Conservation (phyloP, 1,139 yeast species). For the Eremothecium cymbalariae region DNA sequence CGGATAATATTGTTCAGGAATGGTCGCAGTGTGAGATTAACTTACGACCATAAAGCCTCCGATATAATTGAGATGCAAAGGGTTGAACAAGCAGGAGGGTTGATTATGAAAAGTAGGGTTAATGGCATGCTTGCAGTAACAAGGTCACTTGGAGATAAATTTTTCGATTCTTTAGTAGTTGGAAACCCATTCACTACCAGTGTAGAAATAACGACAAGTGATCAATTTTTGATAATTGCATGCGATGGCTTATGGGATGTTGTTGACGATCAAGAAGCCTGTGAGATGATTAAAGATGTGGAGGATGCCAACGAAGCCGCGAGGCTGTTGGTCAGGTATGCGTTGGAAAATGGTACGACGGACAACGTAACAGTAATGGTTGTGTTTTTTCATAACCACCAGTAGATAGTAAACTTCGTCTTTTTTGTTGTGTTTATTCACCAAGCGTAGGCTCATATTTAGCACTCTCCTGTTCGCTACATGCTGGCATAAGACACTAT, state of each 20-base stretch:
- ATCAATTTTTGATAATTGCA: slow-evolving; percentile 75
- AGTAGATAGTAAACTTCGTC: no score
- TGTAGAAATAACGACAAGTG: slow-evolving; percentile 56
- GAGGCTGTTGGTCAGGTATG: slow-evolving; percentile 58
- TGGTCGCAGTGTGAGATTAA: slow-evolving; percentile 66
- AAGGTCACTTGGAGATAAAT: slow-evolving; percentile 87
- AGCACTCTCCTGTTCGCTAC: no score
- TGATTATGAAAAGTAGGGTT: slow-evolving; percentile 83
- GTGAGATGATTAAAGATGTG: slow-evolving; percentile 52
- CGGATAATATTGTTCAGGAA: slow-evolving; percentile 69
- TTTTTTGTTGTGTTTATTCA: no score
- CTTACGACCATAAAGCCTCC: slow-evolving; percentile 92
- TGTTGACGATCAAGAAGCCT: slow-evolving; percentile 70
- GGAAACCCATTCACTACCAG: slow-evolving; percentile 92
- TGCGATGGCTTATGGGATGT: slow-evolving; percentile 98
- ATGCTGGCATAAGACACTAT: no score
- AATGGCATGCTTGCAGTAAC: slow-evolving; percentile 95
- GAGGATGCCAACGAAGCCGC: slow-evolving; percentile 63
- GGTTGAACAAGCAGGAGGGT: slow-evolving; percentile 72
- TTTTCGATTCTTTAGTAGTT: slow-evolving; percentile 81
- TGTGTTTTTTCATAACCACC: slow-evolving; percentile 18
- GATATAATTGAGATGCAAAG: slow-evolving; percentile 72
- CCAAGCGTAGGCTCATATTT: no score
- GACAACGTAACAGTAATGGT: slow-evolving; percentile 96
- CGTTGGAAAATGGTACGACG: slow-evolving; percentile 72